A percentile compares a stretch with the other conserved stretches of the same genome.
Conservation (phyloP, 1,284 basidiomycete species). For the Moesziomyces sp. region DNA sequence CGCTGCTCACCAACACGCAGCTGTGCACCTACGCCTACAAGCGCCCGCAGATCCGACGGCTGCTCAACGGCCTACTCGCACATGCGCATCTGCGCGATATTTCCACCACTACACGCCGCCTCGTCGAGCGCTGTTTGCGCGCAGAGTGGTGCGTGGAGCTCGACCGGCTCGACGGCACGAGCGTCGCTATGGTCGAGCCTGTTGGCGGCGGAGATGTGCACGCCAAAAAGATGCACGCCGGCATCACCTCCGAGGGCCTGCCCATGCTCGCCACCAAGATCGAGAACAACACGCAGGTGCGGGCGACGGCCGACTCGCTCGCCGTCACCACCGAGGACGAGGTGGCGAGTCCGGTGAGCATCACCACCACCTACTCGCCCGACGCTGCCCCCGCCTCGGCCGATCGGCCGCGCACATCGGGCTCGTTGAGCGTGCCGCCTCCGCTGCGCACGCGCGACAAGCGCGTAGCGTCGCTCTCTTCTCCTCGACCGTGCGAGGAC, state of each 20-base stretch:
- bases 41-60: conserved; percentile 83
- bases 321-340: conserved; percentile 27
- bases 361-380: conserved; percentile 12
- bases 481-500: conserved; percentile 7
- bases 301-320: conserved; percentile 23
- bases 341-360: conserved; percentile 7
- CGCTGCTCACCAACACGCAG: conserved; percentile 93
- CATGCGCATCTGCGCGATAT: conserved; percentile 77
- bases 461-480: conserved; percentile 41
- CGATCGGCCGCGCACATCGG: not conserved
- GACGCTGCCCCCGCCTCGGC: conserved; percentile 2
- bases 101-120: conserved; percentile 83
- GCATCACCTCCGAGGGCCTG: conserved; percentile 37
- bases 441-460: conserved; percentile 35
- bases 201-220: conserved; percentile 48
- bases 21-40: conserved; percentile 86
- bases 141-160: conserved; percentile 81
- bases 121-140: conserved; percentile 89
- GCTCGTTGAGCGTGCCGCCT: conserved; percentile 21
- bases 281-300: conserved; percentile 17
- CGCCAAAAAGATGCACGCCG: conserved; percentile 38
- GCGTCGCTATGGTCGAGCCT: conserved; percentile 34
- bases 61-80: conserved; percentile 81
- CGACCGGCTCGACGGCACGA: conserved; percentile 46
- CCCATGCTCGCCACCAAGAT: conserved; percentile 40